phyloP scores from a whole-genome alignment of 2,329 filamentous ascomycete genomes.

The Sporothrix schenckii region DNA sequence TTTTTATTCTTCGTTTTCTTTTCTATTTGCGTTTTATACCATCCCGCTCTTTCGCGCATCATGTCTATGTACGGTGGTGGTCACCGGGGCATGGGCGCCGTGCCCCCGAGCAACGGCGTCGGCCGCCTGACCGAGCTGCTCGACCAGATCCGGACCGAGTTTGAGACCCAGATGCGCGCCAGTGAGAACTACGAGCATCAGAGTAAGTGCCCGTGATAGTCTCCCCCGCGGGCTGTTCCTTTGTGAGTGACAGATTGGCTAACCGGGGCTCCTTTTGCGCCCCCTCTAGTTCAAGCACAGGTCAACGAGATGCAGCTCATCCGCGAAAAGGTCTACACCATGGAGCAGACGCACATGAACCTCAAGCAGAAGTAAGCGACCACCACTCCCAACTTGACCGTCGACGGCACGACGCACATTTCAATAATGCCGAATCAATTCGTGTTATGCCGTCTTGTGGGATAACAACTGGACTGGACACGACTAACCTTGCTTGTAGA shows the following conservation, averaged over 20 bases:
- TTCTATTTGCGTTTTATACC: too few relatives aligned
- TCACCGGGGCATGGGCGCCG: constrained; percentile 79
- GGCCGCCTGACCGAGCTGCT: constrained; percentile 86
- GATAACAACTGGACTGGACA: too few relatives aligned
- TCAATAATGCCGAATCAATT: neutral
- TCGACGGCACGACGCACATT: neutral
- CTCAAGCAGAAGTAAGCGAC: constrained; percentile 84
- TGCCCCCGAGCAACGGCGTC: constrained; percentile 56
- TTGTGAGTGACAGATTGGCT: constrained; percentile 28
- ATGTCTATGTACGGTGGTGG: constrained; percentile 80
- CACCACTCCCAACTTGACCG: neutral
- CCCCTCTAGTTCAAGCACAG: constrained; percentile 74
- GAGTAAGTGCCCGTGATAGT: constrained; percentile 63
- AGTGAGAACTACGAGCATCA: constrained; percentile 90
- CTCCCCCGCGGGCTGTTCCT: neutral
- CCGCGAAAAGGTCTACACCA: constrained; percentile 85
- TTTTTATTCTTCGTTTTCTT: too few relatives aligned
- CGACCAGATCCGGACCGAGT: constrained; percentile 87
- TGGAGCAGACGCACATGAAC: constrained; percentile 85
- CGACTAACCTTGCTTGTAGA: constrained; percentile 50
- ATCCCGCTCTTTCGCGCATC: constrained; percentile 28
- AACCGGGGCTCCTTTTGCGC: constrained; percentile 38
- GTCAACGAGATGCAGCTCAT: constrained; percentile 95
- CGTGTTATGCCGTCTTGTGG: neutral
- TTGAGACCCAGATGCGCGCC: constrained; percentile 79